Evolutionary conservation across 371 early-diverging fungal species (phyloP), one percentile per base, ranked within the genome.

Genomic region (Lichtheimia hyalospora): DNA sequence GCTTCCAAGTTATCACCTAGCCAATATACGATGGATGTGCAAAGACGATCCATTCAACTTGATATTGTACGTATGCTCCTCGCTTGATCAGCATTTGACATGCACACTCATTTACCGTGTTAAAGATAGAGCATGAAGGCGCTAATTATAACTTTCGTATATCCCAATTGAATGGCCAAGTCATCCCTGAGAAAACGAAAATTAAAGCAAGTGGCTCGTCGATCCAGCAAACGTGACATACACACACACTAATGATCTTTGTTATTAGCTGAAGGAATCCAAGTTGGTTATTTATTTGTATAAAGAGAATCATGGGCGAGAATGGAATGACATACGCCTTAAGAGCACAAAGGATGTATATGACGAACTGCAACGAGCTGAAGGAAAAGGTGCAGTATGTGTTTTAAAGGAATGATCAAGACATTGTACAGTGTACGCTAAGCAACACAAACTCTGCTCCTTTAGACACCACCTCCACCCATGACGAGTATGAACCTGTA

Each of bases 111-210:
- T 34, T 25, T 34, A 34, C 10, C 10, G 34, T 34, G 34, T 34
- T 34, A 14, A 27, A 69, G 69, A 49, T 25, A 27, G 59, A 65
- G 16, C 69, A 69, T 50, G 44, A 65, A 34, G 69, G 69, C 16
- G 66, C 58, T 16, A 64, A 69, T 49, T 69, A 65, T 57, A 62
- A 62, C 28, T 69, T 69, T 52, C 59, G 56, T 18, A 64, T 69
- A 14, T 54, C 62, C 20, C 64, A 65, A 13, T 60, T 69, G 16
- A 48, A 62, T 25, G 57, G 62, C 2, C 52, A 59, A n/a, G 53
- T 69, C 23, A 49, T 52, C 16, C 60, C 66, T 3, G 58, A 57
- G 5, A 58, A 64, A 34, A 40, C 49, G 13, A 58, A 54, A 13
- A 52, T 57, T 40, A 65, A 65, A 66, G 69, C 52, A 56, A 8